Evolutionary conservation across 2,329 filamentous ascomycete genomes (phyloP).

Genomic region (Pseudogymnoascus sp.): DNA sequence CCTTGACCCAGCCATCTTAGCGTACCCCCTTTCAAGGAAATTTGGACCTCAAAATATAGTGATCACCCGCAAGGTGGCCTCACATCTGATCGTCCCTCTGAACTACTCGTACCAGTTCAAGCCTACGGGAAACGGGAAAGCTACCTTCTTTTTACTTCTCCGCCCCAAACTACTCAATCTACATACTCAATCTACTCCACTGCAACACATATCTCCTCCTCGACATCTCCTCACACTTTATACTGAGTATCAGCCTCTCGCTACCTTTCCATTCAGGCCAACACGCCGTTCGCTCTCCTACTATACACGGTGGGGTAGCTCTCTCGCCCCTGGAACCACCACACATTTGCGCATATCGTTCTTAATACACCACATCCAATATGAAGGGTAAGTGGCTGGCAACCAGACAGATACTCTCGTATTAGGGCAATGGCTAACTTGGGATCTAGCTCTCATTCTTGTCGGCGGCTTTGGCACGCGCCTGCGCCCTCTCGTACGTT

Average conservation of each 20-base stretch:
- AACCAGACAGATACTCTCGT: background rate
- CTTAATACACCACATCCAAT: slow-evolving; percentile 18
- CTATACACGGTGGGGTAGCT: background rate
- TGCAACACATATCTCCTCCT: background rate
- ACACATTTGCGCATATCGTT: background rate
- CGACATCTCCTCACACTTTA: slow-evolving; percentile 1
- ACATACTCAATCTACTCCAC: background rate
- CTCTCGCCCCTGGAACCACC: slow-evolving; percentile 7
- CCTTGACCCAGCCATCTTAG: background rate
- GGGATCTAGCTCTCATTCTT: slow-evolving; percentile 76
- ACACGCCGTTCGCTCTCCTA: background rate
- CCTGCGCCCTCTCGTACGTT: slow-evolving; percentile 82
- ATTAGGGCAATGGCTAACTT: slow-evolving; percentile 20
- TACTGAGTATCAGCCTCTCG: background rate
- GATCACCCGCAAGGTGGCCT: slow-evolving; percentile 11
- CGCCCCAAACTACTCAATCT: background rate
- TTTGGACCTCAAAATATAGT: slow-evolving; percentile 25
- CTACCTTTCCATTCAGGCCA: background rate
- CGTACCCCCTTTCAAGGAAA: slow-evolving; percentile 9
- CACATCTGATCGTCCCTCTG: background rate
- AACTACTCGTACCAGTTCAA: slow-evolving; percentile 3
- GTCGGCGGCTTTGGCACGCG: slow-evolving; percentile 98
- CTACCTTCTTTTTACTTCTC: slow-evolving; percentile 1
- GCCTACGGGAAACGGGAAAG: background rate
- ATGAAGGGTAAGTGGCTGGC: slow-evolving; percentile 27